Evolutionary conservation across 2,329 filamentous ascomycete species (phyloP), one percentile per base, ranked within the genome.

Genomic region (Blastomyces parvus): DNA sequence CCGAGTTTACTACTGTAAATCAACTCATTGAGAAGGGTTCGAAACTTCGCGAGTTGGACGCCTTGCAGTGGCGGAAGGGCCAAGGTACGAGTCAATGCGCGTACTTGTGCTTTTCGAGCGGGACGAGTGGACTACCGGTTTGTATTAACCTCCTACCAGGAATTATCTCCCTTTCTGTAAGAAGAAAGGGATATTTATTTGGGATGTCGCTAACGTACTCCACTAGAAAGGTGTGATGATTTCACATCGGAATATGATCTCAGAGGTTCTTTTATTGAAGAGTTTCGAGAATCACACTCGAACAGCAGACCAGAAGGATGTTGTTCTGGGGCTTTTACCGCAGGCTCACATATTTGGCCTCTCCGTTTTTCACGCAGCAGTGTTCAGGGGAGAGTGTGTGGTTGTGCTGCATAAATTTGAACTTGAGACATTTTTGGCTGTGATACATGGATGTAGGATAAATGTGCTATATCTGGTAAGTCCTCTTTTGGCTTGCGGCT

Each of bases 291-390:
- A 74, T 57, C 70, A 72, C 0, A 71, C 70, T 36, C 73, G 82
- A 59, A 74, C 80, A 74, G 71, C 77, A 46, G 80, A 81, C 67
- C 80, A 76, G 0, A 62, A 57, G 33, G 81, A 84, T 63, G 78
- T 80, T 36, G 79, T 74, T 4, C 81, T 90, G 0, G 88, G 87
- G 2, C 78, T 90, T 13, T 77, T 91, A 0, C 88, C 88, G 0
- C 83, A 89, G 70, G 89, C 86, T 66, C 89, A 92, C 70, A 90
- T 91, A 66, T 91, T 91, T 72, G 85, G 84, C 5, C 77, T 91
- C 40, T 81, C 88, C 25, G 83, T 89, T 62, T 83, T 83, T 40
- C 83, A 87, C 70, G 74, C 78, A 2, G 80, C 80, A 58, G 78
- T 83, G 1, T 90, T 85, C 71, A 82, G 85, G 52, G 88, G 88